Evolutionary conservation across 805 yeast genomes (phyloP), one percentile per base, ranked within the genome.

Genomic region (Allodekkera sacchari): DNA sequence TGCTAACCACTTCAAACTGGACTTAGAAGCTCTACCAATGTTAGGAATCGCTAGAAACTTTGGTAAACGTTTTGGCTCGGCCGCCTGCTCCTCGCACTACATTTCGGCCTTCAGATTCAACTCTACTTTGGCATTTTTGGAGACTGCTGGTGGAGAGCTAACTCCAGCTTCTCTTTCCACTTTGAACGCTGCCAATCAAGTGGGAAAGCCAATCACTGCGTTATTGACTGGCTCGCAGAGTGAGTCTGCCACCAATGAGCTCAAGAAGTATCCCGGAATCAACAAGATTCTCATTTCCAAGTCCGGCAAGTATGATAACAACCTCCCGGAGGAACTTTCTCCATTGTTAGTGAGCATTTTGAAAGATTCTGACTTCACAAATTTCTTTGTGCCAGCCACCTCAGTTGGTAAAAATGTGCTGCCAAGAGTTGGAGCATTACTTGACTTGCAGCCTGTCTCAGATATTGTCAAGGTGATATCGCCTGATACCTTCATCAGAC

Each of bases 391-490:
- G 9, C 74, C 94, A 4, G 83, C 89, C 24, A 77, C 94, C n/a
- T 75, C 95, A 1, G 78, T 79, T 15, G 96, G 96, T 31, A 87
- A 88, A 56, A 80, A 80, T 38, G 61, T 88, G 20, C 61, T 92
- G 29, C 97, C 98, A 24, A 70, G 97, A 43, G 67, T 82, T 15
- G 94, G 84, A 21, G 96, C 96, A 1, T 49, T 81, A 35, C 61
- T 89, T 30, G 94, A 89, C 50, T 69, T 73, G 15, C 96, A 89
- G 61, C 96, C 96, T 18, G 61, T 92, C 31, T 75, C 89, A 18
- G 97, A 89, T 52, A 69, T 92, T 36, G 72, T 71, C 44, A 71
- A 72, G 48, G 78, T 89, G 24, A 71, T 70, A 42, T 63, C 74
- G 31, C 66, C 72, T 12, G 72, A 69, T 39, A 81, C 92, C 6